Evolutionary conservation across 2,329 filamentous ascomycete genomes (phyloP).

Genomic region (Curvularia eragrostidis): DNA sequence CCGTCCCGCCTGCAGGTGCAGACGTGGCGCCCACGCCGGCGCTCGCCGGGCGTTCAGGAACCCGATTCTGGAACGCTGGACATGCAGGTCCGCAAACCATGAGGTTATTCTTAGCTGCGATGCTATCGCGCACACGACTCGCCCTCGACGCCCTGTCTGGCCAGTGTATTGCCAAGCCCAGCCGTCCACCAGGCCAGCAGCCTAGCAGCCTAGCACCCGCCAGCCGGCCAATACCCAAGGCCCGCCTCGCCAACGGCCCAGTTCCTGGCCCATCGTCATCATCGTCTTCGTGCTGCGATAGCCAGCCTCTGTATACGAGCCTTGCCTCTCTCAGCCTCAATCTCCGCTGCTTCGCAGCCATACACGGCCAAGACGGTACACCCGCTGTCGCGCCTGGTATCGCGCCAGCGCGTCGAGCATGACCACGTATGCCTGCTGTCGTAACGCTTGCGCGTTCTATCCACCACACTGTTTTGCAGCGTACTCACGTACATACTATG

Average conservation of each 20-base stretch:
- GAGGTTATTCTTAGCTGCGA: conserved; percentile 13
- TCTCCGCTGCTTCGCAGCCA: neutral
- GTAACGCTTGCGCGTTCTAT: neutral
- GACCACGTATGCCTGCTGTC: neutral
- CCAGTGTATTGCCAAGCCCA: conserved; percentile 1
- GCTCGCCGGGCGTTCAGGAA: neutral
- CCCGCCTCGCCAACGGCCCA: neutral
- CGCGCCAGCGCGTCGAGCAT: neutral
- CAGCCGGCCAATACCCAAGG: neutral
- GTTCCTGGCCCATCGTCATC: neutral
- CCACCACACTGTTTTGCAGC: neutral
- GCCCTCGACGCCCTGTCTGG: neutral
- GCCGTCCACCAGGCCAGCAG: neutral
- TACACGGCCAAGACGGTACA: neutral
- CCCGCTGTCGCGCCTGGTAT: neutral
- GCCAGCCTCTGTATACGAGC: neutral
- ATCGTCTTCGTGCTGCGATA: neutral
- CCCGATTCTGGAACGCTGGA: conserved; percentile 19
- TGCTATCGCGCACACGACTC: conserved; percentile 2
- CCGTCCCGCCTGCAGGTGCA: conserved; percentile 15
- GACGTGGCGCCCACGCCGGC: conserved; percentile 10
- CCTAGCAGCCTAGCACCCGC: neutral
- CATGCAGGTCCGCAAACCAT: conserved; percentile 7
- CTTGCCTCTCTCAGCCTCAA: neutral
- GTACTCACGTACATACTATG: no score